Percentiles rank a stretch among this genome's conserved stretches.
phyloP scores from a whole-genome alignment of 2,329 filamentous ascomycete genomes.

The Trichoderma oligosporum region DNA sequence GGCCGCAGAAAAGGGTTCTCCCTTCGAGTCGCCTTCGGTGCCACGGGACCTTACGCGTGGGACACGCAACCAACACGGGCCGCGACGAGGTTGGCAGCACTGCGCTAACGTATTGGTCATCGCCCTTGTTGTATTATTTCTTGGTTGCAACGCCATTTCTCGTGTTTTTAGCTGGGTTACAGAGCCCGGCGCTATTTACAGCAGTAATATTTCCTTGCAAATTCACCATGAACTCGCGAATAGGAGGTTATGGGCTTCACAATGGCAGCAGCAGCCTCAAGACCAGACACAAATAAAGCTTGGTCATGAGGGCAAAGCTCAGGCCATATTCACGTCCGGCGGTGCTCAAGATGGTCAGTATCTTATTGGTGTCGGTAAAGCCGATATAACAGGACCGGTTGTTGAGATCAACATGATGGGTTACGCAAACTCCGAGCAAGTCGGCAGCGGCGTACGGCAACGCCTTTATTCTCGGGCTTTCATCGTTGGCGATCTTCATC shows the following conservation, averaged over 20 bases:
- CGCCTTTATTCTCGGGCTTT: conserved; percentile 83
- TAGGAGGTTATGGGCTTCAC: conserved; percentile 1
- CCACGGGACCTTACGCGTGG: not conserved
- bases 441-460: conserved; percentile 80
- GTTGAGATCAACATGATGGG: conserved; percentile 90
- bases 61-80: not conserved
- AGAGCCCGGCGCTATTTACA: conserved; percentile 12
- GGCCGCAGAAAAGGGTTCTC: not conserved
- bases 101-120: not conserved
- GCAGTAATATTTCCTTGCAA: not conserved
- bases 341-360: conserved; percentile 32
- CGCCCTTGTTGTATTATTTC: conserved; percentile 19
- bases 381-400: conserved; percentile 63
- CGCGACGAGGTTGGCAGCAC: not conserved
- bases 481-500: conserved; percentile 68
- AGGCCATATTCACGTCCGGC: not conserved
- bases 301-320: not conserved
- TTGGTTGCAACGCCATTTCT: conserved; percentile 20
- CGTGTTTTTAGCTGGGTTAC: conserved; percentile 20
- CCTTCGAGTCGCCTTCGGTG: not conserved
- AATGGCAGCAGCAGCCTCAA: not conserved
- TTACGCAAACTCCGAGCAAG: conserved; percentile 73
- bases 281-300: not conserved
- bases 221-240: not conserved
- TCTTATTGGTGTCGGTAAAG: conserved; percentile 51